These are phyloP conservation scores for Phytophthora multivora DNA, from an alignment of 352 stramenopile genomes.

Conservation along the genomic window DNA sequence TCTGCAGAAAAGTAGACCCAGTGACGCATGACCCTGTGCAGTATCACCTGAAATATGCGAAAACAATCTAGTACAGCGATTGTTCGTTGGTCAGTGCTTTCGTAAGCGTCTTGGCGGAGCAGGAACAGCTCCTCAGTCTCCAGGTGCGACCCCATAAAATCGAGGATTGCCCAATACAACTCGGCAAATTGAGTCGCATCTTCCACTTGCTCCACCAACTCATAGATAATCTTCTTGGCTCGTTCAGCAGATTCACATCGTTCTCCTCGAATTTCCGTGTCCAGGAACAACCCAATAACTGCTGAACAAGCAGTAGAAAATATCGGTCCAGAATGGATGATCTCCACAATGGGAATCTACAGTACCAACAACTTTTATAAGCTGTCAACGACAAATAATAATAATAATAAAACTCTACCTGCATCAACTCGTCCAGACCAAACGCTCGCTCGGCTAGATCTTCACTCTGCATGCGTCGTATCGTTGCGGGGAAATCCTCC, in stretches of 20 bases:
- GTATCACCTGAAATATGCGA: conserved; percentile 44
- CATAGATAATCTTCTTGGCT: conserved; percentile 44
- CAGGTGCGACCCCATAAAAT: conserved; percentile 42
- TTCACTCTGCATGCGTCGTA: conserved; percentile 31
- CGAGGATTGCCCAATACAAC: conserved; percentile 52
- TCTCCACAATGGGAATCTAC: conserved; percentile 57
- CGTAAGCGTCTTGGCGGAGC: conserved; percentile 20
- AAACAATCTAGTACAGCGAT: conserved; percentile 42
- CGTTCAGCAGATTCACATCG: conserved; percentile 7
- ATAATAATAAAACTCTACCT: conserved; percentile 24
- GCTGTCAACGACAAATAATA: neutral
- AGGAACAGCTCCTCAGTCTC: conserved; percentile 34
- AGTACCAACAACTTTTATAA: conserved; percentile 4
- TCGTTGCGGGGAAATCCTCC: conserved; percentile 43
- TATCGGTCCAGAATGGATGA: conserved; percentile 51
- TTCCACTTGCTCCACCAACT: conserved; percentile 48
- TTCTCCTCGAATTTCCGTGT: conserved; percentile 15
- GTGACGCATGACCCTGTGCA: conserved; percentile 42
- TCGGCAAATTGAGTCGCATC: conserved; percentile 55
- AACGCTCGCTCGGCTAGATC: conserved; percentile 11
- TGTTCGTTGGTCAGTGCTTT: neutral
- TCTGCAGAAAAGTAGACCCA: conserved; percentile 68
- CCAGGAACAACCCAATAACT: conserved; percentile 43
- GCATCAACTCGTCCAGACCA: conserved; percentile 39
- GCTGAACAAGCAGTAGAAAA: conserved; percentile 39